A percentile compares a stretch with the other conserved stretches of the same genome.
These are phyloP conservation scores for Puccinia coronata DNA, from an alignment of 1,284 basidiomycete species.

Conservation along the genomic window DNA sequence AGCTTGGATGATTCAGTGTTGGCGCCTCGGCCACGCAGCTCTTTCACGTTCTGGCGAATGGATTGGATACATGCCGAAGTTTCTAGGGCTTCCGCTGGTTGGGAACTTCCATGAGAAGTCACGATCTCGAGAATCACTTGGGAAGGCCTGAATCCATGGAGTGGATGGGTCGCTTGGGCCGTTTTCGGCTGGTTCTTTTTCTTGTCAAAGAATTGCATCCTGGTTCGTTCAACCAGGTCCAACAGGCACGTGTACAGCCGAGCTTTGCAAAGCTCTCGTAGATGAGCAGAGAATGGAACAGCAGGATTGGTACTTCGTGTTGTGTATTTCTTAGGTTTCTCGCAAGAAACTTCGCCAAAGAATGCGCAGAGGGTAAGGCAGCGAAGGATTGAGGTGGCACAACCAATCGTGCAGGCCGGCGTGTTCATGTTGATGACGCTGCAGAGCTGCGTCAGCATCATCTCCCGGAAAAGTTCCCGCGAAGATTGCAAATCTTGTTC, in stretches of 20 bases:
- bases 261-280: conserved; percentile 40
- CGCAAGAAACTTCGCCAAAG: conserved; percentile 22
- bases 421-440: conserved; percentile 25
- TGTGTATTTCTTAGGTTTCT: not conserved
- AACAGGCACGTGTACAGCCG: conserved; percentile 34
- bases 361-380: conserved; percentile 31
- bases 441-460: conserved; percentile 28
- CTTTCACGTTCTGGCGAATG: not conserved
- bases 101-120: not conserved
- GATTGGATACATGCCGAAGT: not conserved
- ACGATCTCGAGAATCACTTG: conserved; percentile 9
- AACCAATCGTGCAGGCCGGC: not conserved
- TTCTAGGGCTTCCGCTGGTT: not conserved
- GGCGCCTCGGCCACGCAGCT: not conserved
- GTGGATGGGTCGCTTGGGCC: not conserved
- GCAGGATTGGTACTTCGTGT: not conserved
- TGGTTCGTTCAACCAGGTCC: conserved; percentile 22
- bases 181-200: not conserved
- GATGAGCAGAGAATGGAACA: not conserved
- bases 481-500: not conserved
- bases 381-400: conserved; percentile 22
- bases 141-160: conserved; percentile 11
- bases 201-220: not conserved
- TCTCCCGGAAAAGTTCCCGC: not conserved
- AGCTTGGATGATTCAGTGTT: not conserved